Conservation (phyloP, 164 flowering plant genomes). For the Euptelea pleiosperma region DNA sequence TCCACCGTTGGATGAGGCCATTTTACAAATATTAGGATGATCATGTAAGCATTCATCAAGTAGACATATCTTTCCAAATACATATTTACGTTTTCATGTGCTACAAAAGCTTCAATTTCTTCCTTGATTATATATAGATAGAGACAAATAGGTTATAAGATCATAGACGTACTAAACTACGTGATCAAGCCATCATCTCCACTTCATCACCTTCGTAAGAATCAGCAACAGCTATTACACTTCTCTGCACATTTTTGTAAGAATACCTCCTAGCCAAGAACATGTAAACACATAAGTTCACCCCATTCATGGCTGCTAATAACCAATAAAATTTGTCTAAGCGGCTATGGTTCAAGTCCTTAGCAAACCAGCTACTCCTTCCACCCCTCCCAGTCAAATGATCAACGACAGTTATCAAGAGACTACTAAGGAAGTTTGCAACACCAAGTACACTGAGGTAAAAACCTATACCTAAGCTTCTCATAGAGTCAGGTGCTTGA, state of each 20-base stretch:
- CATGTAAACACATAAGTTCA: slow-evolving; percentile 40
- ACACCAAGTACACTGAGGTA: slow-evolving; percentile 63
- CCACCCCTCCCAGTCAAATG: slow-evolving; percentile 30
- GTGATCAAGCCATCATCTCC: slow-evolving; percentile 7
- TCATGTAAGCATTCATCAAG: too few relatives aligned
- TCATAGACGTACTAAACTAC: too few relatives aligned
- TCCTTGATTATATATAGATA: too few relatives aligned
- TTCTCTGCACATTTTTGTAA: slow-evolving; percentile 52
- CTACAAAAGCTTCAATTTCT: too few relatives aligned
- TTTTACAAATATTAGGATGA: too few relatives aligned
- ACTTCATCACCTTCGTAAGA: slow-evolving; percentile 13
- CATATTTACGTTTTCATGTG: too few relatives aligned
- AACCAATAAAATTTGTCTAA: slow-evolving; percentile 70
- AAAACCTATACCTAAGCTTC: slow-evolving; percentile 67
- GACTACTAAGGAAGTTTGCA: slow-evolving; percentile 52
- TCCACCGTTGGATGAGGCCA: too few relatives aligned
- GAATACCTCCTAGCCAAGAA: slow-evolving; percentile 45
- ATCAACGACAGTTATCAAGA: slow-evolving; percentile 49
- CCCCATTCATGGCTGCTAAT: slow-evolving; percentile 36
- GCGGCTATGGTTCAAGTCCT: slow-evolving; percentile 50
- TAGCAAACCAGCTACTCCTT: slow-evolving; percentile 52
- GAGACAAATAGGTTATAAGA: too few relatives aligned
- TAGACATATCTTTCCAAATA: too few relatives aligned
- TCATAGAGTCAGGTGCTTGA: slow-evolving; percentile 70
- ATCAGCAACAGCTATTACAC: slow-evolving; percentile 22